Conservation (phyloP, 2,329 filamentous ascomycete genomes). For the Aureobasidium vineae region DNA sequence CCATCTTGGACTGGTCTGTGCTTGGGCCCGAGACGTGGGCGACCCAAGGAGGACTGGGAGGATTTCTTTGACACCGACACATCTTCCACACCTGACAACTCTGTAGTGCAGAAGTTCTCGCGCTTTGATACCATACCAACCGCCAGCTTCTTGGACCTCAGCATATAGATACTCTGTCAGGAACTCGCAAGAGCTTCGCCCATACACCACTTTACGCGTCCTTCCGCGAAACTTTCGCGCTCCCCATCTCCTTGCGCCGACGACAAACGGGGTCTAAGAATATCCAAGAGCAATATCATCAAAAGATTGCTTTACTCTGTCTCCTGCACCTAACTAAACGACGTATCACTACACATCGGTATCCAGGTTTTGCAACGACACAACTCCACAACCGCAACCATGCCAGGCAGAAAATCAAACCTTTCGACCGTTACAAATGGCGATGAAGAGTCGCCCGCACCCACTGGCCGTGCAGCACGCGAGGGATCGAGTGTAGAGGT, state of each 20-base stretch:
- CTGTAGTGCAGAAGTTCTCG: neutral
- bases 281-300: neutral
- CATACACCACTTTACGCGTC: constrained; percentile 14
- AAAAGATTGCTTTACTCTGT: neutral
- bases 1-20: constrained; percentile 12
- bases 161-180: neutral
- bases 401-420: constrained; percentile 52
- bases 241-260: constrained; percentile 11
- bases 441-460: constrained; percentile 38
- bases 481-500: constrained; percentile 47
- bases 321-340: too few species aligned
- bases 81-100: neutral
- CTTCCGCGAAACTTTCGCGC: constrained; percentile 24
- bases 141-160: neutral
- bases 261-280: constrained; percentile 2
- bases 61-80: neutral
- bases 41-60: too few species aligned
- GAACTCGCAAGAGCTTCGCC: neutral
- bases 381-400: constrained; percentile 30
- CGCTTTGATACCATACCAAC: neutral
- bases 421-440: constrained; percentile 43
- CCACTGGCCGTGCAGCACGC: constrained; percentile 28
- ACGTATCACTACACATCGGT: too few species aligned
- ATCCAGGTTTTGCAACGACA: too few species aligned
- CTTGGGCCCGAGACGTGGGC: neutral